phyloP scores from a whole-genome alignment of 108 stramenopile species.

The Nitzschia sp. region DNA sequence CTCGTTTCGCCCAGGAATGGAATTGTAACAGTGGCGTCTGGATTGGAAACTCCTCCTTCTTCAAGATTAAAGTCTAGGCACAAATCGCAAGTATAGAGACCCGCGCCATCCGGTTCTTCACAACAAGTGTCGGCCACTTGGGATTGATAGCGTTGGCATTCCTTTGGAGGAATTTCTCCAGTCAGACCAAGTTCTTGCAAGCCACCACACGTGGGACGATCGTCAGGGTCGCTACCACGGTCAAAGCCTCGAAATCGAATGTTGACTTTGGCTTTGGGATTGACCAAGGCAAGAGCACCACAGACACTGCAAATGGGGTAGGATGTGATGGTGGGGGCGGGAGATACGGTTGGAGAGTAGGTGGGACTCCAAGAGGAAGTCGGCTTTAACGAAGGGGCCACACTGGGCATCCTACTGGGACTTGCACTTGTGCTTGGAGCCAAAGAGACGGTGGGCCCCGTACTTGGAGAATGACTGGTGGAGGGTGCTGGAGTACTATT shows the following conservation, averaged over 20 bases:
- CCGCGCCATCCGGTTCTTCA: neutral
- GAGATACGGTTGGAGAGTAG: neutral
- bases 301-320: neutral
- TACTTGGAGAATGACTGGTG: neutral
- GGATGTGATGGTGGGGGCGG: neutral
- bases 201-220: neutral
- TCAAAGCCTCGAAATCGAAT: neutral
- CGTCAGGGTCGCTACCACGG: neutral
- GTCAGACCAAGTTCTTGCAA: neutral
- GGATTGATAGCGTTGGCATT: neutral
- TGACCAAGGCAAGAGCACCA: neutral
- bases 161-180: neutral
- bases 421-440: neutral
- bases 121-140: neutral
- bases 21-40: neutral
- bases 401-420: neutral
- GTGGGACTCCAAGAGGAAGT: neutral
- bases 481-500: neutral
- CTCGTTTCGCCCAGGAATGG: neutral
- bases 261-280: neutral
- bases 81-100: neutral
- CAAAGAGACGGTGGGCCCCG: neutral
- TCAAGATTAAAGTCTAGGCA: neutral
- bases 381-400: neutral
- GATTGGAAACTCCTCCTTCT: neutral